Evolutionary conservation across 2,329 filamentous ascomycete genomes (phyloP).

Genomic region (Pseudogymnoascus sp.): DNA sequence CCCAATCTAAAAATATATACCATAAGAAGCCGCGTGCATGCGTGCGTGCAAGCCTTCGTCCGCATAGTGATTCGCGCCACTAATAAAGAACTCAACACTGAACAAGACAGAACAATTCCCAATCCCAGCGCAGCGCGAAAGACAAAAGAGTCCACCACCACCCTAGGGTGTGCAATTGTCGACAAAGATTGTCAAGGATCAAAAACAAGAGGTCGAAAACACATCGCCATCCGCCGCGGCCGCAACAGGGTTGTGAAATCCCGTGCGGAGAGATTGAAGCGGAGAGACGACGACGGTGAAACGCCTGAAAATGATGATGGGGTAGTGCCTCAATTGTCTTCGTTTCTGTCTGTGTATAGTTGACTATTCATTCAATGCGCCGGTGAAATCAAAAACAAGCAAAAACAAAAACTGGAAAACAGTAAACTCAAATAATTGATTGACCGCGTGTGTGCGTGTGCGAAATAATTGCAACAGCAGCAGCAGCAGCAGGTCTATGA

Average conservation of each 20-base stretch:
- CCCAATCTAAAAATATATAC: not conserved
- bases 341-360: constrained; percentile 3
- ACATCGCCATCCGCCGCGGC: not conserved
- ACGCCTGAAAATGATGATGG: not conserved
- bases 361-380: not conserved
- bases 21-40: not conserved
- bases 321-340: not conserved
- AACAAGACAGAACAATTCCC: not conserved
- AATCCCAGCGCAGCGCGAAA: not conserved
- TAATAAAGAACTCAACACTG: not conserved
- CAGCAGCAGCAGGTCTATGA: not conserved
- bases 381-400: constrained; percentile 4
- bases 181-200: not conserved
- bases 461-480: not conserved
- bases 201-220: not conserved
- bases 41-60: not conserved
- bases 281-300: not conserved
- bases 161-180: not conserved
- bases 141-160: not conserved
- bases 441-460: not conserved
- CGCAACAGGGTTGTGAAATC: not conserved
- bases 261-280: not conserved
- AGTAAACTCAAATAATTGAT: not conserved
- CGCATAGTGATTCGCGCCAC: not conserved
- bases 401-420: constrained; percentile 1